Evolutionary conservation across 352 stramenopile species (phyloP).

Genomic region (Phytophthora constricta): DNA sequence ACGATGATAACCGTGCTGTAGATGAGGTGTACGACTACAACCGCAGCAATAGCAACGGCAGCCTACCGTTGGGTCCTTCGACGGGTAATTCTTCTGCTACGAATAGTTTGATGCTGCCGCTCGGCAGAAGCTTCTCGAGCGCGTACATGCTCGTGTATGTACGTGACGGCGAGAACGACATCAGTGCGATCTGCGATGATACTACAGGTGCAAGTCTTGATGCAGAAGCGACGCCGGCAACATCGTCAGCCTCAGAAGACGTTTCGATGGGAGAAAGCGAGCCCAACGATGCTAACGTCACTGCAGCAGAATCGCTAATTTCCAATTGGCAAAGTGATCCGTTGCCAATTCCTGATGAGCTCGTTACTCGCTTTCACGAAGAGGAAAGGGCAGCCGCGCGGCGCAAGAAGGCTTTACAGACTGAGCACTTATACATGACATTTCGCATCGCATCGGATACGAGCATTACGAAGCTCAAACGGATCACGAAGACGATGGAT

Average conservation of each 20-base stretch:
- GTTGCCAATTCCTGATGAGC: constrained; percentile 54
- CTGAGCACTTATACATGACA: constrained; percentile 84
- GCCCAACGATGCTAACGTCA: neutral
- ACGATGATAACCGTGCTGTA: constrained; percentile 11
- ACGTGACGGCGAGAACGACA: constrained; percentile 77
- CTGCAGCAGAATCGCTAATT: constrained; percentile 12
- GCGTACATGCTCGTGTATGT: constrained; percentile 92
- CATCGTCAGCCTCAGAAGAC: constrained; percentile 19
- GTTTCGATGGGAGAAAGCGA: constrained; percentile 19
- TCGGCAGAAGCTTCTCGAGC: constrained; percentile 76
- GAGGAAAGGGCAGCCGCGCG: constrained; percentile 73
- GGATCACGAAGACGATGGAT: constrained; percentile 79
- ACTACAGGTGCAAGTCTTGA: neutral
- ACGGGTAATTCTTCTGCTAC: constrained; percentile 18
- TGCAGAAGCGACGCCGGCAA: constrained; percentile 4
- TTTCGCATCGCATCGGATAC: constrained; percentile 80
- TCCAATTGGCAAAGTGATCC: constrained; percentile 42
- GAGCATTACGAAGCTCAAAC: constrained; percentile 68
- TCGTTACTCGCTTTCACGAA: constrained; percentile 78
- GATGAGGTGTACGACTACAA: constrained; percentile 59
- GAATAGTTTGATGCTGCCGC: constrained; percentile 59
- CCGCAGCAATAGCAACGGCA: constrained; percentile 30
- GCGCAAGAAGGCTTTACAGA: constrained; percentile 83
- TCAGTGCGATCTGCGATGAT: constrained; percentile 54
- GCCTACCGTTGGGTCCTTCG: constrained; percentile 3